Evolutionary conservation across 345 rosid genomes (phyloP), one percentile per base, ranked within the genome.

Genomic region (Mercurialis annua): DNA sequence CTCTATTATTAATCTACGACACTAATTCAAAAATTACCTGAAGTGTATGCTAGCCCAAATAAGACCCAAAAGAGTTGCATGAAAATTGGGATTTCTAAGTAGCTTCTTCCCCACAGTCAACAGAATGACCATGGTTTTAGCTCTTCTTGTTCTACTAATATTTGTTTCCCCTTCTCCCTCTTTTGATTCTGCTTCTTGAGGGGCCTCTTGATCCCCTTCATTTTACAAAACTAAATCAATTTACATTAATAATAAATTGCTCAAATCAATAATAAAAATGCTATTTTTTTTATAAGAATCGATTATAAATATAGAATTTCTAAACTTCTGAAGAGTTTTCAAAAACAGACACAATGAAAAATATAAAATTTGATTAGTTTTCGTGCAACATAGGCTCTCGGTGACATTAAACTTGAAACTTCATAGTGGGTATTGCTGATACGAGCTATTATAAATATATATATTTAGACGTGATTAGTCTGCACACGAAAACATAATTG

Each of bases 11-110:
- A 49, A 14, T n/a, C 57, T 40, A 33, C 31, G 30, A 30, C 42
- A 3, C 9, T 33, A 20, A 9, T 6, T 26, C 49, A 57, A 48
- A 68, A 73, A 53, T n/a, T 56, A 88, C 97, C 88, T 85, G 86
- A 85, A 90, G 46, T 84, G 90, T 71, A 93, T 74, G 78, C 82
- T 73, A 53, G 98, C 90, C 97, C 96, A 93, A 20, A 85, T 75
- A 33, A 93, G 79, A 64, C 86, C 96, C 34, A 83, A 11, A 44
- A 84, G 21, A 59, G 97, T 80, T 64, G 92, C 91, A 78, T 90
- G 84, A 31, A 90, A 87, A 63, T 93, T 93, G 54, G 97, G 98
- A 74, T 90, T 93, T 51, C 56, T 43, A 44, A 86, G 42, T 49
- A 90, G 92, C 72, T 87, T 89, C 82, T 58, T 83, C 67, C 82